Evolutionary conservation across 257 asterid species (phyloP).

Genomic region (Capsicum pubescens): DNA sequence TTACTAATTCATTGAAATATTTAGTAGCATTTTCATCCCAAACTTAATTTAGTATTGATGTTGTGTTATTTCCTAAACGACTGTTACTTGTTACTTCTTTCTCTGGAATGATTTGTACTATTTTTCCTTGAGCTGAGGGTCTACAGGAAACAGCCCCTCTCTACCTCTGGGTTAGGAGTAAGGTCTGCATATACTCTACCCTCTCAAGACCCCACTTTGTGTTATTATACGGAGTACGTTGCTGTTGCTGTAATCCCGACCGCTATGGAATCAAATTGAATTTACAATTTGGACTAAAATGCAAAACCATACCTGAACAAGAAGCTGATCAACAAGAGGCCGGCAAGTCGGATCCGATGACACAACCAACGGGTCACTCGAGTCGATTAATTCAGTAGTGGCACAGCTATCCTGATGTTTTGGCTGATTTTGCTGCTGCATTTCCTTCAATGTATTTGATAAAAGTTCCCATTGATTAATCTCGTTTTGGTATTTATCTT

Average conservation of each 20-base stretch:
- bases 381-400: background rate
- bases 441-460: constrained; percentile 60
- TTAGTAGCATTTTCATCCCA: background rate
- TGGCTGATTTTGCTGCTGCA: constrained; percentile 46
- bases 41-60: background rate
- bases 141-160: too few relatives aligned
- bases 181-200: too few relatives aligned
- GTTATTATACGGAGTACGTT: background rate
- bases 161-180: too few relatives aligned
- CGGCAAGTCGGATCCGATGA: constrained; percentile 29
- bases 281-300: background rate
- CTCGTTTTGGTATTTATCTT: constrained; percentile 52
- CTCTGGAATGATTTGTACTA: too few relatives aligned
- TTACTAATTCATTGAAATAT: background rate
- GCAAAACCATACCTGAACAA: constrained; percentile 53
- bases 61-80: too few relatives aligned
- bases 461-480: constrained; percentile 75
- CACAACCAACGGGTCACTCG: constrained; percentile 29
- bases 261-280: background rate
- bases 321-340: constrained; percentile 59
- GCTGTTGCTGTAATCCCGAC: background rate
- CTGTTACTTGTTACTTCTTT: too few relatives aligned
- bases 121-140: too few relatives aligned
- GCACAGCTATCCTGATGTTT: background rate
- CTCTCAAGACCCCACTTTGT: too few relatives aligned